These are phyloP conservation scores for Talaromyces verruculosus DNA, from an alignment of 2,329 filamentous ascomycete species.

Conservation along the genomic window DNA sequence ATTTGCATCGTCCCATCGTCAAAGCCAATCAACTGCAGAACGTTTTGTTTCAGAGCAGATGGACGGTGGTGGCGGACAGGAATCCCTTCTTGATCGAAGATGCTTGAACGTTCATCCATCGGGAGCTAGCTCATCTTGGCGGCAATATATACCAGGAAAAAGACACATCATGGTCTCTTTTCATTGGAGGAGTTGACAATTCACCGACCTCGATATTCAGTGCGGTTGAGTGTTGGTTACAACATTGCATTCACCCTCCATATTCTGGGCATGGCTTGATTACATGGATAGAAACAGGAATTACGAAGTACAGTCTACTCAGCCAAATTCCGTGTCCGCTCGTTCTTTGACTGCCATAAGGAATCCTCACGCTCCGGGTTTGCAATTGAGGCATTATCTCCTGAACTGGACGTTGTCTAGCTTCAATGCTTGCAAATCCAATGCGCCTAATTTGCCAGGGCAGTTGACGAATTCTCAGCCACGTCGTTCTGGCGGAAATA, in stretches of 20 bases:
- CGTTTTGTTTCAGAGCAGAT: background rate
- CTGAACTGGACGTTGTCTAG: background rate
- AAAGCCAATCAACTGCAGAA: background rate
- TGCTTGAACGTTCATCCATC: background rate
- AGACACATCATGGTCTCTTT: background rate
- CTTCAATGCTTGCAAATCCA: background rate
- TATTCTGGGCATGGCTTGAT: background rate
- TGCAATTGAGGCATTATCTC: background rate
- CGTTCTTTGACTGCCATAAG: background rate
- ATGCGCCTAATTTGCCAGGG: background rate
- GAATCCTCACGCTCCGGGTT: background rate
- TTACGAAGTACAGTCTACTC: too few relatives aligned
- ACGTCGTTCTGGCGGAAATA: background rate
- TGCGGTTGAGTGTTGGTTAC: background rate
- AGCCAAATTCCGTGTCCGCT: background rate
- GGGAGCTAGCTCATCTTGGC: background rate
- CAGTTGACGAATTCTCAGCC: background rate
- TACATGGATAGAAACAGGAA: background rate
- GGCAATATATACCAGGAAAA: background rate
- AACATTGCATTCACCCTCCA: background rate
- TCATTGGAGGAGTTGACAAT: background rate
- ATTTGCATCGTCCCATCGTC: background rate
- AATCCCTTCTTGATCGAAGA: background rate
- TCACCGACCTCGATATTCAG: background rate
- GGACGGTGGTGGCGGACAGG: background rate